Evolutionary conservation across 2,329 filamentous ascomycete genomes (phyloP).

Genomic region (Xylaria sp.): DNA sequence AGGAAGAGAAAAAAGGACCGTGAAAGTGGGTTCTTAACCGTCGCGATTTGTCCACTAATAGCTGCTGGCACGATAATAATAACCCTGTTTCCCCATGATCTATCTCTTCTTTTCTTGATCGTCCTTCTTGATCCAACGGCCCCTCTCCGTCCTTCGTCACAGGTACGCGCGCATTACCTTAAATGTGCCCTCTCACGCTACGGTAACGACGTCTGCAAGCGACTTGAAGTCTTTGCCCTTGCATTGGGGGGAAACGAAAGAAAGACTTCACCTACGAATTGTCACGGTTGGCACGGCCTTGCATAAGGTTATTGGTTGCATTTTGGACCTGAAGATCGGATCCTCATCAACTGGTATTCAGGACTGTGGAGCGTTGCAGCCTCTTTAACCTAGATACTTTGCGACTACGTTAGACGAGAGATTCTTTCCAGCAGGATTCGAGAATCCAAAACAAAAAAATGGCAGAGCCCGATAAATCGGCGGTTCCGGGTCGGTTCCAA

Average conservation of each 20-base stretch:
- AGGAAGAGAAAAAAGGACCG: neutral
- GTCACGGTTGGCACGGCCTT: too few species aligned
- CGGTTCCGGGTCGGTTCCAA: conserved; percentile 25
- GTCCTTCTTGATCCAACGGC: conserved; percentile 3
- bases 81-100: conserved; percentile 1
- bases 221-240: conserved; percentile 72
- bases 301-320: too few species aligned
- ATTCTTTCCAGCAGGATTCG: too few species aligned
- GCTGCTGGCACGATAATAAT: neutral
- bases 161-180: conserved; percentile 1
- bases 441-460: conserved; percentile 37
- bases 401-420: conserved; percentile 11
- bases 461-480: conserved; percentile 32
- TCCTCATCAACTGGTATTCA: neutral
- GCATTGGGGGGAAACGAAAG: conserved; percentile 56
- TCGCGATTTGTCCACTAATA: neutral
- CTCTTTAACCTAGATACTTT: conserved; percentile 14
- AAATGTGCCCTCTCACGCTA: conserved; percentile 50
- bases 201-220: conserved; percentile 54
- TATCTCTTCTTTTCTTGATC: conserved; percentile 4
- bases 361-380: conserved; percentile 3
- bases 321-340: neutral
- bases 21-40: too few species aligned
- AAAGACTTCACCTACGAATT: conserved; percentile 58
- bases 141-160: conserved; percentile 7